Evolutionary conservation across 2,329 filamentous ascomycete genomes (phyloP).

Genomic region (Sphaerulina vaccinii): DNA sequence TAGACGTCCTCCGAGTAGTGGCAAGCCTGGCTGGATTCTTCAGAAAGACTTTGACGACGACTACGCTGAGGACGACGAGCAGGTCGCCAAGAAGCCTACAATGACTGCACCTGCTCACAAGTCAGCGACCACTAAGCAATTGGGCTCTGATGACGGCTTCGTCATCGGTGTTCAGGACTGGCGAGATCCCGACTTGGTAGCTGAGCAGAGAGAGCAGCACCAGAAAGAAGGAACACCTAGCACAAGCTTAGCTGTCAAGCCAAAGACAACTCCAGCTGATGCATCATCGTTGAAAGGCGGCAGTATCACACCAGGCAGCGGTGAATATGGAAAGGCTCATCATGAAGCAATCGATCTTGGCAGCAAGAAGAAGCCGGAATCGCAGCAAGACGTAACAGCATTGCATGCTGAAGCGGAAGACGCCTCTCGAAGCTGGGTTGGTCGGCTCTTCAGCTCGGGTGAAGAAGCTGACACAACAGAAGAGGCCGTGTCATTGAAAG

Average conservation of each 20-base stretch:
- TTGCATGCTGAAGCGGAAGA: slow-evolving; percentile 23
- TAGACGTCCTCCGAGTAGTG: slow-evolving; percentile 68
- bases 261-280: slow-evolving; percentile 30
- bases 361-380: slow-evolving; percentile 15
- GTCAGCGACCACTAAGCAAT: slow-evolving; percentile 34
- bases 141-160: slow-evolving; percentile 60
- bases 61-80: slow-evolving; percentile 30
- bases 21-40: slow-evolving; percentile 70
- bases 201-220: slow-evolving; percentile 38
- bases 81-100: slow-evolving; percentile 45
- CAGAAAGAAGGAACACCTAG: slow-evolving; percentile 26
- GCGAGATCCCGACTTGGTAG: slow-evolving; percentile 73
- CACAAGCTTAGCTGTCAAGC: slow-evolving; percentile 19
- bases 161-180: slow-evolving; percentile 84
- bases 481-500: background rate
- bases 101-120: slow-evolving; percentile 34
- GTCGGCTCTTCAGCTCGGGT: slow-evolving; percentile 26
- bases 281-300: slow-evolving; percentile 52
- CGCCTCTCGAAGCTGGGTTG: slow-evolving; percentile 29
- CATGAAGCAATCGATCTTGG: slow-evolving; percentile 29
- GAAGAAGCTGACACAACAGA: slow-evolving; percentile 12
- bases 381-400: slow-evolving; percentile 18
- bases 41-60: slow-evolving; percentile 67
- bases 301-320: slow-evolving; percentile 69
- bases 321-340: slow-evolving; percentile 60